phyloP scores from a whole-genome alignment of 305 asterid genomes.

The Fraxinus angustifolia region DNA sequence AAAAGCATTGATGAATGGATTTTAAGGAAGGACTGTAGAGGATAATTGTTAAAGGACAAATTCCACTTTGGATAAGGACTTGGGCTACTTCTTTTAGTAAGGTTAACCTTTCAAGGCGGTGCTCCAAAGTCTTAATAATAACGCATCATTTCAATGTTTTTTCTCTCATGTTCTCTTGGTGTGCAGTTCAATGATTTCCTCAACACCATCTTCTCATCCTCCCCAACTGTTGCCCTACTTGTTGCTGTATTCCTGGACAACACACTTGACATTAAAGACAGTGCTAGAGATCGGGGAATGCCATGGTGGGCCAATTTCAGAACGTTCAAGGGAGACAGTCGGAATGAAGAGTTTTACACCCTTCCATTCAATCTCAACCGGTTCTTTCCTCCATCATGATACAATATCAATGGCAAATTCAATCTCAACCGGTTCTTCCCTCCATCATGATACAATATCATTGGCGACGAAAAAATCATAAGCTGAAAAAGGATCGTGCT shows the following conservation, averaged over 20 bases:
- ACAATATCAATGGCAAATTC: conserved; percentile 26
- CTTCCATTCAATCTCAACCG: conserved; percentile 95
- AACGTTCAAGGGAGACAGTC: conserved; percentile 80
- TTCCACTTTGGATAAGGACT: not conserved
- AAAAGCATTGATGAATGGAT: not conserved
- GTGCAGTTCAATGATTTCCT: conserved; percentile 92
- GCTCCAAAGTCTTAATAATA: not conserved
- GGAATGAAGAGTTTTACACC: conserved; percentile 96
- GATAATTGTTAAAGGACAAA: not conserved
- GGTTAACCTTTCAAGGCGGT: too few relatives aligned
- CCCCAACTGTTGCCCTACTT: conserved; percentile 82
- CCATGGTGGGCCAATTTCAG: conserved; percentile 99
- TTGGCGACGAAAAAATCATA: not conserved
- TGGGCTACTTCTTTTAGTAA: too few relatives aligned
- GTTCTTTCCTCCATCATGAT: conserved; percentile 90
- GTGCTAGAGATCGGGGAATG: conserved; percentile 91
- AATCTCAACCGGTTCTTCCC: conserved; percentile 94
- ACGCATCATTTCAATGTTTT: not conserved
- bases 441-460: conserved; percentile 50
- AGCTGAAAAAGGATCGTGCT: conserved; percentile 1
- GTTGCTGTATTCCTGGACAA: conserved; percentile 82
- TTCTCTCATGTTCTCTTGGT: conserved; percentile 10
- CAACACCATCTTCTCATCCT: conserved; percentile 76
- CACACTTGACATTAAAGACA: conserved; percentile 88
- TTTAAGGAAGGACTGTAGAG: not conserved